Conservation (phyloP, 257 asterid species). For the Eucommia ulmoides region DNA sequence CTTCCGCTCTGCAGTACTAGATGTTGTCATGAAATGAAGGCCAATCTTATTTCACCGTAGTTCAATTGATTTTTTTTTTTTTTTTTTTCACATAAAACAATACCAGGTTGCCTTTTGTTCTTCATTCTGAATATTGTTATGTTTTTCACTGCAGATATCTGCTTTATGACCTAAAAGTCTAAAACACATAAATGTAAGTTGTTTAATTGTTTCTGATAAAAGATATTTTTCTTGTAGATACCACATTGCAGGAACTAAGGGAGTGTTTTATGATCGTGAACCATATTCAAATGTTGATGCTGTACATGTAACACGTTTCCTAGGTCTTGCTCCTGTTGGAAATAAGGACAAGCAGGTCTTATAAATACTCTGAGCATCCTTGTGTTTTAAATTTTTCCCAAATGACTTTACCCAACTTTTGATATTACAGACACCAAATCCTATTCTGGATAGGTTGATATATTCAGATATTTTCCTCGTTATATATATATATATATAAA, state of each 20-base stretch:
- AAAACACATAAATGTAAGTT: background rate
- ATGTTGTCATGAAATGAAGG: no score
- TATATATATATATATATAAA: no score
- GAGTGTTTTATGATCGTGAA: constrained; percentile 74
- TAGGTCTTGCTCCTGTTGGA: constrained; percentile 91
- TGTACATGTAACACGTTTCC: constrained; percentile 78
- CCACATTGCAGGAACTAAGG: constrained; percentile 82
- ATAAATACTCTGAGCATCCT: constrained; percentile 6
- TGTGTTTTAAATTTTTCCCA: no score
- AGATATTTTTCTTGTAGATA: constrained; percentile 42
- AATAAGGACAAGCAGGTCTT: constrained; percentile 87
- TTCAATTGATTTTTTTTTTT: no score
- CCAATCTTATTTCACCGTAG: no score
- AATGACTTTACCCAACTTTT: no score
- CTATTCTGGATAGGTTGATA: no score
- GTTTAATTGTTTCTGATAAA: constrained; percentile 16
- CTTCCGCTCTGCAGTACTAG: no score
- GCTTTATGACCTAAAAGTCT: background rate
- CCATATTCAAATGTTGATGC: constrained; percentile 71
- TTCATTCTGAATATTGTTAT: background rate
- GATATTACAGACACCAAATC: no score
- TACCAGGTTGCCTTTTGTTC: background rate
- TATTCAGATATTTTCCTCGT: no score
- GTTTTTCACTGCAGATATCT: no score
- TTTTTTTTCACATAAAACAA: no score